These are phyloP conservation scores for Naematelia encephala DNA, from an alignment of 768 basidiomycete species.

Conservation along the genomic window DNA sequence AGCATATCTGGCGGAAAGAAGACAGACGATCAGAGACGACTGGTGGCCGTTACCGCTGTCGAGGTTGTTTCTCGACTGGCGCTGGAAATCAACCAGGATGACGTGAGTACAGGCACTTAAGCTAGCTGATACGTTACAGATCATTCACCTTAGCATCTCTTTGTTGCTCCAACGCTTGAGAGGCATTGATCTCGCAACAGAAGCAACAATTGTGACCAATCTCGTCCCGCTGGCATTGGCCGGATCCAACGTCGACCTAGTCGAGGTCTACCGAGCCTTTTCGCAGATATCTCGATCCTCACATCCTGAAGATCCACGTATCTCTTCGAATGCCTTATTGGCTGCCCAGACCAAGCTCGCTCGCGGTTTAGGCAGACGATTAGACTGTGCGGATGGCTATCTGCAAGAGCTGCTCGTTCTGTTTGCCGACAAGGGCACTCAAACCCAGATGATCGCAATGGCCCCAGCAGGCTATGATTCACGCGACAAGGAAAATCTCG, in stretches of 20 bases:
- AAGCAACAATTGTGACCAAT: slow-evolving; percentile 87
- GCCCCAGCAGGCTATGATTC: slow-evolving; percentile 55
- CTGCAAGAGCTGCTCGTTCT: slow-evolving; percentile 77
- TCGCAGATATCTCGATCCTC: slow-evolving; percentile 78
- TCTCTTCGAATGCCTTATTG: slow-evolving; percentile 87
- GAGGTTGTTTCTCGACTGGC: slow-evolving; percentile 84
- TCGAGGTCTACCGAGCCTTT: slow-evolving; percentile 79
- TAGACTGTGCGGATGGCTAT: slow-evolving; percentile 75
- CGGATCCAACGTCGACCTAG: slow-evolving; percentile 71
- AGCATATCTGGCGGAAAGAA: slow-evolving; percentile 15
- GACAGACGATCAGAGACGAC: slow-evolving; percentile 65
- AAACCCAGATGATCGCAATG: slow-evolving; percentile 73
- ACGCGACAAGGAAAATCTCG: slow-evolving; percentile 56
- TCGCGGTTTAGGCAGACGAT: slow-evolving; percentile 67
- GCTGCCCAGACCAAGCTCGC: slow-evolving; percentile 88
- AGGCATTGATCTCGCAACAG: slow-evolving; percentile 78
- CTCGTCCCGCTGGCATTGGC: slow-evolving; percentile 82
- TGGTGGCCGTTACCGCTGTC: slow-evolving; percentile 85
- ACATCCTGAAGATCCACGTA: slow-evolving; percentile 82
- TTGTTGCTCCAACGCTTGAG: slow-evolving; percentile 87
- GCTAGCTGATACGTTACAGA: slow-evolving; percentile 54
- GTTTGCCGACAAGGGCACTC: slow-evolving; percentile 86
- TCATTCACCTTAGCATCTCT: slow-evolving; percentile 80
- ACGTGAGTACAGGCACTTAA: slow-evolving; percentile 57
- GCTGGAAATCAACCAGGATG: slow-evolving; percentile 78